Evolutionary conservation across 176 grass and related monocot species (phyloP), one percentile per base, ranked within the genome.

Genomic region (Panicum miliaceum): DNA sequence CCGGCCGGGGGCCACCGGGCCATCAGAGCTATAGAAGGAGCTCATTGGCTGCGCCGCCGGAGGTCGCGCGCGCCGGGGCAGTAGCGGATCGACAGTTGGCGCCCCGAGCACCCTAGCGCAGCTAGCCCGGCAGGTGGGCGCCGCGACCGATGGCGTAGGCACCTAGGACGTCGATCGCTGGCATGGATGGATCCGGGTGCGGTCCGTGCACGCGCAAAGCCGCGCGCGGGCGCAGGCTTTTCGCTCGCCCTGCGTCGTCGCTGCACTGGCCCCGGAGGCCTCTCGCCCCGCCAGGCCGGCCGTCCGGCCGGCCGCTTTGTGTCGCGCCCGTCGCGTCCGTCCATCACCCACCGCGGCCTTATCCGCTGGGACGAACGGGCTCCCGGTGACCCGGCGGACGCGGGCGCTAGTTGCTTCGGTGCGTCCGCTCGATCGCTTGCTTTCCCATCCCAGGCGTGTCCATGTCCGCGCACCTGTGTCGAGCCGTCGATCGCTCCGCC

Each of bases 51-150:
- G 70, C 43, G 71, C 16, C 46, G 46, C 15, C 6, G 43, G 74
- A 25, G 37, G 64, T 42, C 18, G 53, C 25, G 26, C 41, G 14
- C 63, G 53, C 42, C 57, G 46, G 52, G 66, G 36, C 9, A 54
- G n/a, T 34, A 26, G 20, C 26, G 5, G 20, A 14, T 79, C 67
- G 87, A 84, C 87, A 88, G 47, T 64, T 84, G 75, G 19, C 46
- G 4, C 79, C 40, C 19, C 18, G 14, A 0, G 23, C 42, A 26
- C 19, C 59, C 42, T 64, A 71, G 68, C 59, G 4, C 2, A 71
- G 38, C 27, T 32, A 16, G 8, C 36, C 38, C 18, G 20, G 19
- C 19, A 51, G 56, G 84, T 84, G 52, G 41, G 63, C 41, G 59
- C 57, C n/a, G 42, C 29, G 42, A 14, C 68, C 66, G 20, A 68